Conservation (phyloP, 305 asterid genomes). For the Rubia tinctorum region DNA sequence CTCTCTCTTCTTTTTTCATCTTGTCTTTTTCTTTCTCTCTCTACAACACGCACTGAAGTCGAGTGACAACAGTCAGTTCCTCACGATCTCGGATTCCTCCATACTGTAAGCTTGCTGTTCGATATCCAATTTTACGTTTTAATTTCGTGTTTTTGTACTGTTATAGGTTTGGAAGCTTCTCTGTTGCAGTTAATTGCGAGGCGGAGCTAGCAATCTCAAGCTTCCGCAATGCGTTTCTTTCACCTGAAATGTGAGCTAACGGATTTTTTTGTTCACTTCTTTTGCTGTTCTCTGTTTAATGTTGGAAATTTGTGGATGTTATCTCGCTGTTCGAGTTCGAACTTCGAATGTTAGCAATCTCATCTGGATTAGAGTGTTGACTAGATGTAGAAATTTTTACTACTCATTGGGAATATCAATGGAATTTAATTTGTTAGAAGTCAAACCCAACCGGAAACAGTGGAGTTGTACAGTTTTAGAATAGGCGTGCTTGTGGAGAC, state of each 20-base stretch:
- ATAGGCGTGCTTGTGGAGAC: background rate
- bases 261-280: no score
- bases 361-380: background rate
- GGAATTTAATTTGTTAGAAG: background rate
- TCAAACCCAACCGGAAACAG: background rate
- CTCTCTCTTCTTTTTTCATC: background rate
- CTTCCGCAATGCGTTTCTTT: background rate
- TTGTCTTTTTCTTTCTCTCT: slow-evolving; percentile 14
- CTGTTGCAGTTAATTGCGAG: slow-evolving; percentile 6
- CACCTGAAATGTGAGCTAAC: background rate
- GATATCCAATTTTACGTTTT: background rate
- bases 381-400: background rate
- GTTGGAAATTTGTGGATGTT: background rate
- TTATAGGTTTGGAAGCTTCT: slow-evolving; percentile 2
- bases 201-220: slow-evolving; percentile 10
- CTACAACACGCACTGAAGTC: background rate
- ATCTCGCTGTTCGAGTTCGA: background rate
- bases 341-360: background rate
- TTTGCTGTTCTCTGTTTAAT: no score
- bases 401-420: background rate
- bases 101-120: background rate
- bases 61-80: background rate
- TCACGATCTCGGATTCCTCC: slow-evolving; percentile 18
- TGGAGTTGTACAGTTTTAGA: background rate
- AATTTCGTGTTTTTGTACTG: background rate